Evolutionary conservation across 495 filamentous ascomycete species (phyloP), one percentile per base, ranked within the genome.

Genomic region (Aspergillus hancockii): DNA sequence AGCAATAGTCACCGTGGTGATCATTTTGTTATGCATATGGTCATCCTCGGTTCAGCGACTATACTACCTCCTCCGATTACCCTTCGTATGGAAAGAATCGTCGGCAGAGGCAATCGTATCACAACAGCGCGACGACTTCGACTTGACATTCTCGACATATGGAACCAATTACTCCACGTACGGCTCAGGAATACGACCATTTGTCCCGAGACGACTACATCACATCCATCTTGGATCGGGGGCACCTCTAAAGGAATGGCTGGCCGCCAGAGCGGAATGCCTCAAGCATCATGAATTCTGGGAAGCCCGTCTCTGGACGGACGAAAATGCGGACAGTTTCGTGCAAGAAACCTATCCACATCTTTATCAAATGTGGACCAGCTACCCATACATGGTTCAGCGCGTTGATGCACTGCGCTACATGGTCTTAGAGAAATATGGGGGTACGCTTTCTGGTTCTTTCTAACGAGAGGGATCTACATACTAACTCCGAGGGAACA

Each of bases 351-450:
- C 52, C 8, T 61, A 54, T 23, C 52, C 52, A 9, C 40, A 56
- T 18, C 14, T 56, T n/a, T 38, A 30, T 12, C 23, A 40, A 0
- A 55, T 51, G 45, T 61, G 58, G 58, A 36, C 46, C 8, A 13
- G 41, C 0, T 61, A 61, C 25, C 46, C 58, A 16, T 49, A 50
- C 25, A 23, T 46, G 23, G 58, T 61, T 3, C 52, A 61, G 38
- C 52, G 52, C 12, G 58, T 61, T 13, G 53, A 61, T 46, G 53
- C 53, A 3, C 14, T 61, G 10, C 58, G 53, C n/a, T 61, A 56
- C n/a, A 56, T 61, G 58, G 45, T 56, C 8, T 22, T 61, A 25
- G 36, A 55, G 19, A 61, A 45, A 21, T 52, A 61, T 18, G 53
- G 53, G 21, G 58, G 58, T 61, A 60, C 23, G 18, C 22, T 22